Evolutionary conservation across 2,329 filamentous ascomycete species (phyloP), one percentile per base, ranked within the genome.

Genomic region (Epichloe bromicola): DNA sequence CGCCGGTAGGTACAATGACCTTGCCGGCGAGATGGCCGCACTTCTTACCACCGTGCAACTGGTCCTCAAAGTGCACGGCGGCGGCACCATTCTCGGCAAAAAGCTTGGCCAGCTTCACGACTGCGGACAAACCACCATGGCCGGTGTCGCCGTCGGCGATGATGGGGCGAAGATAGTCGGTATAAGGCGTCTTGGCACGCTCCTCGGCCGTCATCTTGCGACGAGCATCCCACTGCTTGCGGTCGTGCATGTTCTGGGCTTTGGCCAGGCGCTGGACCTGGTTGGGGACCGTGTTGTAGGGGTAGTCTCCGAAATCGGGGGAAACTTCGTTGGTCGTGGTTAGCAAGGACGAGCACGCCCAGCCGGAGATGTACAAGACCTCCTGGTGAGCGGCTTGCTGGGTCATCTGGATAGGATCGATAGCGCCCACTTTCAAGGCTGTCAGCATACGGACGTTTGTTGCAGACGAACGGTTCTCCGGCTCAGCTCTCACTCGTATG

Each of bases 401-500:
- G 46, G 93, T 95, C 93, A 98, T 97, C 71, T 98, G 93, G 11
- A 97, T 83, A n/a, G 93, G 93, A 64, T 98, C 93, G 69, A 98
- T 94, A 54, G 90, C 93, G 59, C 93, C 93, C 86, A 98, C 87
- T 91, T 55, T 0, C 49, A 10, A 33, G 34, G 11, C 6, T 15
- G 42, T 53, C 30, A 51, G 49, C 20, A 34, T 4, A 36, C 15
- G 11, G 8, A 10, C 26, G 30, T 6, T 10, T 17, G 23, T 38
- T 26, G 2, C 14, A 15, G 19, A 33, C 23, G 6, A 17, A 30
- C 2, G 19, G 6, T 11, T 30, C 47, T 45, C 23, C 38, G 46
- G 30, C 34, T 38, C 53, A 11, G 5, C 3, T 57, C 82, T 63
- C 72, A 91, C 87, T 90, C 15, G 93, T 97, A 67, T 97, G 91